Percentiles rank a stretch among this genome's conserved stretches.
phyloP scores from a whole-genome alignment of 352 stramenopile species.

The Ochromonadaceae sp. region DNA sequence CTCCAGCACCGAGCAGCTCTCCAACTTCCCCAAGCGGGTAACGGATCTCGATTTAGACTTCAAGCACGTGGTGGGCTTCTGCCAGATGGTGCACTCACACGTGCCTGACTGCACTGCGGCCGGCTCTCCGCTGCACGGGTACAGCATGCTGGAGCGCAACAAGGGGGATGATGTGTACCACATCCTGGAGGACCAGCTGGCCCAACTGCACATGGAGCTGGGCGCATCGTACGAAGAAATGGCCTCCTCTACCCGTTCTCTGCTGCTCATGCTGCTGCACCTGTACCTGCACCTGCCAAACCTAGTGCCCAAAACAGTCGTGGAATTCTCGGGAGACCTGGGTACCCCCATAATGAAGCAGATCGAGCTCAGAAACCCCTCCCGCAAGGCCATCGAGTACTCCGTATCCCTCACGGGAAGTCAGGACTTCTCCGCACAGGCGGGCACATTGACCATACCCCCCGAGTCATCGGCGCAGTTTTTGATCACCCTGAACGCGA shows the following conservation, averaged over 20 bases:
- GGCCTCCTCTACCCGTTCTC: slow-evolving; percentile 41
- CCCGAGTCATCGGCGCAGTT: neutral
- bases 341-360: slow-evolving; percentile 66
- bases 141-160: slow-evolving; percentile 13
- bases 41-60: slow-evolving; percentile 51
- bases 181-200: slow-evolving; percentile 43
- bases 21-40: slow-evolving; percentile 21
- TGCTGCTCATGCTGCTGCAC: slow-evolving; percentile 66
- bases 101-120: slow-evolving; percentile 53
- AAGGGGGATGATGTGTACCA: slow-evolving; percentile 40
- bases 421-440: slow-evolving; percentile 25
- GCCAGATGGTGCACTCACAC: slow-evolving; percentile 60
- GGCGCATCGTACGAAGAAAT: slow-evolving; percentile 44
- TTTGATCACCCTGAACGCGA: neutral
- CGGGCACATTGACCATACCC: neutral
- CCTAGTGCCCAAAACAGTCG: slow-evolving; percentile 74
- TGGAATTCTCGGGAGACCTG: slow-evolving; percentile 70
- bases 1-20: neutral
- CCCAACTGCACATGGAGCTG: slow-evolving; percentile 54
- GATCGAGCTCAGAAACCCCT: slow-evolving; percentile 81
- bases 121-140: slow-evolving; percentile 24
- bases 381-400: slow-evolving; percentile 55
- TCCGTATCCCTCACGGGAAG: slow-evolving; percentile 58
- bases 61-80: slow-evolving; percentile 52
- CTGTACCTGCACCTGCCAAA: slow-evolving; percentile 57